Base-by-base conservation (phyloP, 2,329 filamentous ascomycete genomes). In the Metarhizium rileyi region DNA sequence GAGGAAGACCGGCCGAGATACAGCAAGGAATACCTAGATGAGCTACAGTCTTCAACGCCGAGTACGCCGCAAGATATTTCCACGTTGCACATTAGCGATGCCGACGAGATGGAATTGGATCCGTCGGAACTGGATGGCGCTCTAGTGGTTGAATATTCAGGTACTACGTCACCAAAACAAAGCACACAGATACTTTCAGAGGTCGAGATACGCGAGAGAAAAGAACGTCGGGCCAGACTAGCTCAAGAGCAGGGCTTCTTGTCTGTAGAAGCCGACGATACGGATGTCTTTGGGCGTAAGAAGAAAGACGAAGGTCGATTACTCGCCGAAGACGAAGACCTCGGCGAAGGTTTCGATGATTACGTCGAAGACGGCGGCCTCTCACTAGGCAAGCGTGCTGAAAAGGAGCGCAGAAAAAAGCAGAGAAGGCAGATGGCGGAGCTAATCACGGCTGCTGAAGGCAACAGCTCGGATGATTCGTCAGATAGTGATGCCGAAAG, bases 261-360 rank as follows among this genome's bases (percentile, higher is more conserved):
- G 42, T 80, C 82, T 0, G 70, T 88, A 0, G 74, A 80, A 49
- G 79, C 77, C 30, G 74, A 74, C n/a, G 76, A 77, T n/a, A 73
- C 76, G 20, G 61, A 62, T 26, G 62, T 67, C 7, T 56, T 55
- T 20, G 53, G 55, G 3, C 67, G 56, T 18, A 80, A 80, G 55
- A 80, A 83, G 58, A 81, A 85, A 55, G 77, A 80, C 30, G 78
- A 90, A 53, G 86, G 85, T 5, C 78, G 91, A 1, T 76, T 97
- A 2, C 78, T 90, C 5, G 79, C 77, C 40, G 90, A 96, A 30
- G 91, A 97, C 58, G 91, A 97, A 63, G 89, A 97, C 60, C 77
- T 96, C 0, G 87, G 87, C 35, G 93, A 97, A 68, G 90, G 90
- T 0, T 97, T 95, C 58, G 91, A 97, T 52, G 85, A 91, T 49